Conservation (phyloP, 2,329 filamentous ascomycete genomes). For the Ustilaginoidea virens region DNA sequence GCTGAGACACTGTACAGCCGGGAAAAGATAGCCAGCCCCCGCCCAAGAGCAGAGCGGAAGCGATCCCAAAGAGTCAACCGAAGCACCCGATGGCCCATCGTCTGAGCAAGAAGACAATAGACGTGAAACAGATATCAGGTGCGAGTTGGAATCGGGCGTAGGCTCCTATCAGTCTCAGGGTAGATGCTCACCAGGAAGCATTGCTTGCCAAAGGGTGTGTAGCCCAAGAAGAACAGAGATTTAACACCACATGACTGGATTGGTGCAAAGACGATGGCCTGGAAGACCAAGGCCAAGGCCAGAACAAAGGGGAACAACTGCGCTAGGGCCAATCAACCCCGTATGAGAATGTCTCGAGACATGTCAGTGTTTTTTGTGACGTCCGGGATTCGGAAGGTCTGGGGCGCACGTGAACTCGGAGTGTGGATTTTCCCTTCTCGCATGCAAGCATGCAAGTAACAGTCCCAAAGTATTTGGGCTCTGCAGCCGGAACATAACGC, state of each 20-base stretch:
- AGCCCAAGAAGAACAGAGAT: constrained; percentile 33
- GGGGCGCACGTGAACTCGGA: constrained; percentile 26
- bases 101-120: constrained; percentile 51
- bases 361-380: no score
- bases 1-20: constrained; percentile 37
- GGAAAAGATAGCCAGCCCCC: constrained; percentile 38
- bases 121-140: constrained; percentile 48
- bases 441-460: constrained; percentile 31
- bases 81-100: constrained; percentile 44
- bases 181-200: constrained; percentile 43
- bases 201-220: constrained; percentile 37
- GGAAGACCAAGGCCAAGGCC: constrained; percentile 39
- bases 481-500: no score
- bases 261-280: constrained; percentile 40
- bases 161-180: constrained; percentile 35
- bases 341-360: constrained; percentile 25
- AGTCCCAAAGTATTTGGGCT: constrained; percentile 42
- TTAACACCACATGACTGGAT: constrained; percentile 40
- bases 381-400: no score
- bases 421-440: constrained; percentile 23
- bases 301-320: constrained; percentile 41
- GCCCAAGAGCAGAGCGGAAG: constrained; percentile 32
- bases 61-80: constrained; percentile 33
- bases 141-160: constrained; percentile 40
- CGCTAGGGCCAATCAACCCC: constrained; percentile 27